Base-by-base conservation (phyloP, 495 filamentous ascomycete genomes). In the Aspergillus avenaceus region DNA sequence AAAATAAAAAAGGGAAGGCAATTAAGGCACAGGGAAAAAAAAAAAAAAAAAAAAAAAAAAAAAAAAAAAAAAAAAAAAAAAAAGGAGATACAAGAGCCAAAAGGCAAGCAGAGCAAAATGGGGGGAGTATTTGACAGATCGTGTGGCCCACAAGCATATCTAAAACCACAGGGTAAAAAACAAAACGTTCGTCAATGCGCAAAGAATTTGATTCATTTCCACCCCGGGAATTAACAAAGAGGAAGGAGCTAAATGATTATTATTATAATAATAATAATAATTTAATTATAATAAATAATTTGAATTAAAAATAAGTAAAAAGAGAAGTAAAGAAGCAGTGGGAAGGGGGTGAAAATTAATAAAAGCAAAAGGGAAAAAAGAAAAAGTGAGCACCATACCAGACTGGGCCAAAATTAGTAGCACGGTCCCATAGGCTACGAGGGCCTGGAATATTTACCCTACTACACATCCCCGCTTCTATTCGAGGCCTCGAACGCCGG, bases 401-500 rank as follows among this genome's bases (percentile, higher is more conserved):
- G 55, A 45, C 45, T 46, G 36, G 40, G 41, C 52, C 52, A 55
- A 55, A 55, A 53, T 60, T 60, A 54, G 57, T 31, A 50, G 44
- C 40, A 21, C 24, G 24, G 24, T 24, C 41, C 45, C 37, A 48
- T 52, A 49, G 54, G 49, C 45, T 28, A 18, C 28, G 21, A 47
- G 28, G 45, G 45, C 12, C 51, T 54, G 47, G 55, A 45, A 48
- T 29, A 40, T 11, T 46, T 48, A 37, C 52, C 46, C 49, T 14
- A 21, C 41, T 47, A 48, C 52, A 16, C 29, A 52, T 55, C 49
- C 49, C 58, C 54, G 54, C 52, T 55, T 61, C 52, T 19, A 55
- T 58, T 58, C 36, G 49, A 52, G 58, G 58, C 58, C 54, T 58
- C 58, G 58, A 61, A 54, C 58, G 48, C 50, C 36, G 24, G 44